phyloP scores from a whole-genome alignment of 129 eudicot species.

The Lonicera japonica region DNA sequence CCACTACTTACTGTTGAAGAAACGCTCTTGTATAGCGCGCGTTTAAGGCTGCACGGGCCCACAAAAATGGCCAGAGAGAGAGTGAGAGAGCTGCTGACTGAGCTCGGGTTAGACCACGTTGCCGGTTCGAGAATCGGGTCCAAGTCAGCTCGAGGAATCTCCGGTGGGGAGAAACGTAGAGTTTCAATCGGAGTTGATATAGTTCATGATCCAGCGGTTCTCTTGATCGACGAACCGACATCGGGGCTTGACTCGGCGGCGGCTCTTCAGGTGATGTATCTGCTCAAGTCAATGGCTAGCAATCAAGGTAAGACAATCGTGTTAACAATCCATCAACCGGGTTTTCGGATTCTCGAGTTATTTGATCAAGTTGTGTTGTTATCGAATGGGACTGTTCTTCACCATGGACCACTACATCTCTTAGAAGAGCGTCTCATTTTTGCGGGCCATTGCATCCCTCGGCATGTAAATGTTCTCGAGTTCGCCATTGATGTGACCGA shows the following conservation, averaged over 20 bases:
- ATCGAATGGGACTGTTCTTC: constrained; percentile 44
- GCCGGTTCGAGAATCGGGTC: constrained; percentile 42
- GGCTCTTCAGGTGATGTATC: constrained; percentile 55
- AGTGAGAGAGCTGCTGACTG: constrained; percentile 40
- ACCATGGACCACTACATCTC: constrained; percentile 41
- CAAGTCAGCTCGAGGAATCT: constrained; percentile 44
- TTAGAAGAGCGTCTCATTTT: constrained; percentile 44
- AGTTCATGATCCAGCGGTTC: constrained; percentile 58
- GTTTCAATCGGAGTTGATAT: constrained; percentile 70
- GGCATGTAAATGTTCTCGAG: constrained; percentile 65
- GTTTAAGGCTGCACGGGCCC: constrained; percentile 37
- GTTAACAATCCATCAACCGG: constrained; percentile 75
- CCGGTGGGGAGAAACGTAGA: constrained; percentile 73
- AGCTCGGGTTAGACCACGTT: constrained; percentile 60
- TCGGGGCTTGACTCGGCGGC: constrained; percentile 67
- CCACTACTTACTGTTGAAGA: constrained; percentile 81
- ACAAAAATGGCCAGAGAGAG: constrained; percentile 9
- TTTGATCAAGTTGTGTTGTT: constrained; percentile 51
- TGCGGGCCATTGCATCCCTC: constrained; percentile 51
- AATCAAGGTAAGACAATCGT: constrained; percentile 47
- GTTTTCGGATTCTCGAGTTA: constrained; percentile 61
- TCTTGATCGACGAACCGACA: constrained; percentile 72
- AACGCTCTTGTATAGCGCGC: constrained; percentile 54
- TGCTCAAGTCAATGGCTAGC: constrained; percentile 56
- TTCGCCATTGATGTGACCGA: constrained; percentile 55